phyloP scores from a whole-genome alignment of 768 basidiomycete species.

The Psilocybe tampanensis region DNA sequence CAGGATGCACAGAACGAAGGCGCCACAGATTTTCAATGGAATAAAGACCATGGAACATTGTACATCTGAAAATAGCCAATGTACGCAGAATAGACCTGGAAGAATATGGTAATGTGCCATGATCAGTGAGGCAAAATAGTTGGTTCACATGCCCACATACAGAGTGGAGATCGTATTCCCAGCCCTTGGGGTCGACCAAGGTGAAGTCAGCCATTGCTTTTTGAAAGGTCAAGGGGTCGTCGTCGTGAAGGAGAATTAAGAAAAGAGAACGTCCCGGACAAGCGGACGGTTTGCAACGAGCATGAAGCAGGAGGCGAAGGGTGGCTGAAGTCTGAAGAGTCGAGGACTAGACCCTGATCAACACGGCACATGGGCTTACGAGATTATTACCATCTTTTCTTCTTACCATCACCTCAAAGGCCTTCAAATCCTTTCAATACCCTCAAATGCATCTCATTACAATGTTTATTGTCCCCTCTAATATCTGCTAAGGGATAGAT shows the following conservation, averaged over 20 bases:
- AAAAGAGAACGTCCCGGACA: background rate
- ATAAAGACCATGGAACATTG: constrained; percentile 61
- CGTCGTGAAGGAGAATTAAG: constrained; percentile 1
- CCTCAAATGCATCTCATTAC: background rate
- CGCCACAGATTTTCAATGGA: background rate
- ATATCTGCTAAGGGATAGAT: no score
- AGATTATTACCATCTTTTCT: background rate
- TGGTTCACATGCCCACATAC: constrained; percentile 39
- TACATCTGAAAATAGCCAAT: constrained; percentile 79
- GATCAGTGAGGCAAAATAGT: background rate
- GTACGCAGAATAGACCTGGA: constrained; percentile 69
- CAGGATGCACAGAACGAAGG: constrained; percentile 3
- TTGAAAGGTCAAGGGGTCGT: constrained; percentile 1
- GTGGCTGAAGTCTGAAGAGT: background rate
- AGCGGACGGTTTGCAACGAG: background rate
- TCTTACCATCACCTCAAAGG: constrained; percentile 5
- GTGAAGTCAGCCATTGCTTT: constrained; percentile 59
- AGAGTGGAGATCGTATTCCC: constrained; percentile 81
- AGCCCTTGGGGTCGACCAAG: constrained; percentile 73
- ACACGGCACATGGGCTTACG: constrained; percentile 12
- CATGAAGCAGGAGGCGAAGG: no score
- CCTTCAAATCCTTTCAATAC: background rate
- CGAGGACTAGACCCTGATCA: background rate
- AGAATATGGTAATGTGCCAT: background rate
- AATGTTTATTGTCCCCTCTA: no score